These are phyloP conservation scores for Endocarpon pusillum DNA, from an alignment of 495 filamentous ascomycete species.

Conservation along the genomic window DNA sequence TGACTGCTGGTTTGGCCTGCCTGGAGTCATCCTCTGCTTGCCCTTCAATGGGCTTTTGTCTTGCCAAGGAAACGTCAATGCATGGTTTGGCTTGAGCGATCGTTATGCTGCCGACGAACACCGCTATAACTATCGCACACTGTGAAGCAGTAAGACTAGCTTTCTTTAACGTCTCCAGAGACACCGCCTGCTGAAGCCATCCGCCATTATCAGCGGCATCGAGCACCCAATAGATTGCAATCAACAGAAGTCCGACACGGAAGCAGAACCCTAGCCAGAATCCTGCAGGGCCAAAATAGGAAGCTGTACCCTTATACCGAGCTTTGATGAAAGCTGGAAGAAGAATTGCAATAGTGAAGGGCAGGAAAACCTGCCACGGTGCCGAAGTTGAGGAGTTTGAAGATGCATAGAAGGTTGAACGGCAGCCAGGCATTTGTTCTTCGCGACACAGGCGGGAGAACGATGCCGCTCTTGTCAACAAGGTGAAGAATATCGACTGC, in stretches of 20 bases:
- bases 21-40: too few relatives aligned
- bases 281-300: constrained; percentile 69
- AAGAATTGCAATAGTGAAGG: constrained; percentile 51
- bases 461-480: constrained; percentile 66
- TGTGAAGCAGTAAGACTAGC: constrained; percentile 61
- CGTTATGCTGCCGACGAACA: constrained; percentile 49
- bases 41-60: constrained; percentile 11
- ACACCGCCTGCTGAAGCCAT: constrained; percentile 50
- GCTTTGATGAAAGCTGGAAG: constrained; percentile 64
- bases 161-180: constrained; percentile 49
- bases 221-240: constrained; percentile 72
- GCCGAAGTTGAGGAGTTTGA: constrained; percentile 83
- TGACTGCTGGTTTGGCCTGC: constrained; percentile 27
- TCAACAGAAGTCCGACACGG: constrained; percentile 55
- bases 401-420: constrained; percentile 88
- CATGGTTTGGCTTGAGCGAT: constrained; percentile 64
- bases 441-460: constrained; percentile 90
- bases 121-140: constrained; percentile 49
- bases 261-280: constrained; percentile 71
- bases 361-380: constrained; percentile 72
- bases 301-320: constrained; percentile 59
- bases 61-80: constrained; percentile 39
- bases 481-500: constrained; percentile 68
- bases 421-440: constrained; percentile 95
- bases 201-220: constrained; percentile 80